phyloP scores from a whole-genome alignment of 2,329 filamentous ascomycete species.

The Nannizzia gypsea region DNA sequence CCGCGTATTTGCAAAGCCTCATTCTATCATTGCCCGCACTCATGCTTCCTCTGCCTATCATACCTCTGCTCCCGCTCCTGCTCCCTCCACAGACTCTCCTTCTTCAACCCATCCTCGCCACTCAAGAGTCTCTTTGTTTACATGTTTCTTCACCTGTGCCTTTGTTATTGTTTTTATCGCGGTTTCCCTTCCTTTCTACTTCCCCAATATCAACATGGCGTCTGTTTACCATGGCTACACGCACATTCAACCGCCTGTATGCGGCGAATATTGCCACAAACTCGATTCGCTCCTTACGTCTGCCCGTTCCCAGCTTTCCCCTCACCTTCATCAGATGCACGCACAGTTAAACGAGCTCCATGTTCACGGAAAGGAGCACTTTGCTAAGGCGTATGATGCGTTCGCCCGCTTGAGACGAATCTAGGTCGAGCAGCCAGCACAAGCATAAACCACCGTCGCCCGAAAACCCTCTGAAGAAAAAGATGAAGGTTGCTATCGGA shows the following conservation, averaged over 20 bases:
- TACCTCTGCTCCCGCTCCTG: not conserved
- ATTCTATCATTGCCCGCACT: not conserved
- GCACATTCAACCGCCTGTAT: not conserved
- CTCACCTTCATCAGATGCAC: not conserved
- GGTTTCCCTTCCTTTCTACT: not conserved
- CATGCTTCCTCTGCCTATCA: not conserved
- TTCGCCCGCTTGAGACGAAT: not conserved
- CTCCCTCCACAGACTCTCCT: not conserved
- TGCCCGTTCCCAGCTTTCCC: not conserved
- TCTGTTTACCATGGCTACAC: not conserved
- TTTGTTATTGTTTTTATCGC: not conserved
- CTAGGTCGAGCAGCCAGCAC: not conserved
- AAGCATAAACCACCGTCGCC: not conserved
- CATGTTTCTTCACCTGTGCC: not conserved
- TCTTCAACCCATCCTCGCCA: not conserved
- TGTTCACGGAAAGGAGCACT: not conserved
- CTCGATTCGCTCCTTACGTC: not conserved
- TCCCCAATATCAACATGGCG: not conserved
- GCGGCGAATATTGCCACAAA: not conserved
- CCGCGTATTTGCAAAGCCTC: conserved; percentile 2
- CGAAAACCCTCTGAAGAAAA: not conserved
- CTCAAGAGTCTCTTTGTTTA: not conserved
- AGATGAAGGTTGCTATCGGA: not conserved
- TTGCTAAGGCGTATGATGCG: not conserved
- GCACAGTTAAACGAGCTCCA: not conserved